A percentile compares a stretch with the other conserved stretches of the same genome.
Evolutionary conservation across 257 asterid genomes (phyloP).

Genomic region (Agastache rugosa): DNA sequence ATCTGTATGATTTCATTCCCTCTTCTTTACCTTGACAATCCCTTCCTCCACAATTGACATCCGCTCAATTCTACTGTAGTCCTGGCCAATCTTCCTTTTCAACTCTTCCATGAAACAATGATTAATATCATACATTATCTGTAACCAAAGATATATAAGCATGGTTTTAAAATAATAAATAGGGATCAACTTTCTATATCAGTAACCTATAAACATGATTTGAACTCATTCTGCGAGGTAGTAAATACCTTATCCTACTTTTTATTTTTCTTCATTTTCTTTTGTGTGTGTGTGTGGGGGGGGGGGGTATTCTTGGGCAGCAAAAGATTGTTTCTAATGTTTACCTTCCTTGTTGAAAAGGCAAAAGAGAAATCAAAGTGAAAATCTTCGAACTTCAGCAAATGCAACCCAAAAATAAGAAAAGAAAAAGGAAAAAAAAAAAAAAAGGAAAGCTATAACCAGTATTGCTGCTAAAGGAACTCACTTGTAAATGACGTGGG

Average conservation of each 20-base stretch:
- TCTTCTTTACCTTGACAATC: constrained; percentile 49
- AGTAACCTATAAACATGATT: neutral
- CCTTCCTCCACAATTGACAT: constrained; percentile 62
- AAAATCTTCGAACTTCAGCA: neutral
- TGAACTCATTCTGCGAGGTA: neutral
- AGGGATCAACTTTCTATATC: neutral
- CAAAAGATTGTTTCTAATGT: neutral
- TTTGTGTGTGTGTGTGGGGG: no score
- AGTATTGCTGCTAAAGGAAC: constrained; percentile 29
- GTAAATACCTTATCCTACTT: neutral
- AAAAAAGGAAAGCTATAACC: neutral
- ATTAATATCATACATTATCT: constrained; percentile 57
- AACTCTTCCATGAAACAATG: constrained; percentile 52
- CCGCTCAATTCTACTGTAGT: constrained; percentile 49
- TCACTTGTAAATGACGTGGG: constrained; percentile 56
- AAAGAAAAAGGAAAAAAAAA: neutral
- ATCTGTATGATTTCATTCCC: constrained; percentile 5
- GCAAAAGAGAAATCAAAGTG: neutral
- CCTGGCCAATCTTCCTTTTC: constrained; percentile 53
- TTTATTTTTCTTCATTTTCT: no score
- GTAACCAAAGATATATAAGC: constrained; percentile 22
- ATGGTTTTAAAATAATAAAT: neutral
- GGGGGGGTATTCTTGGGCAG: neutral
- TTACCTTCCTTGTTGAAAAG: constrained; percentile 4
- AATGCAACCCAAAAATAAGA: neutral